Evolutionary conservation across 345 rosid genomes (phyloP), one percentile per base, ranked within the genome.

Genomic region (Zanthoxylum bungeanum): DNA sequence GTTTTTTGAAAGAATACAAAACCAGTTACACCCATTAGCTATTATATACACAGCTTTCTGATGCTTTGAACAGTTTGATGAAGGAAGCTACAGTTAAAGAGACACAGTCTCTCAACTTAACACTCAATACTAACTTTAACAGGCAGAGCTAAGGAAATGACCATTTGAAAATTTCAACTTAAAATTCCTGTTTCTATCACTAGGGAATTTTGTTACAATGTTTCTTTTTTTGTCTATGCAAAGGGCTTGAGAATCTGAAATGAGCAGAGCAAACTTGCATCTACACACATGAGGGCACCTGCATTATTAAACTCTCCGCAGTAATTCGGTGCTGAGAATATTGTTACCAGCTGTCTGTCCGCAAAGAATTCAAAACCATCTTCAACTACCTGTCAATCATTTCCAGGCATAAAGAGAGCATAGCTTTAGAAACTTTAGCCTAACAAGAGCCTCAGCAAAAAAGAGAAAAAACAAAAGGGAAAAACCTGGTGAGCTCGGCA

Each of bases 281-380:
- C 81, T 64, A 82, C 85, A 9, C 72, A 71, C 88, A 78, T 82
- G 27, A 82, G 40, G 5, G 88, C 86, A n/a, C 85, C 83, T 0
- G 86, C 85, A 72, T 85, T 85, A 39, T 82, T 69, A 14, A 82
- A 85, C 76, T 85, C 86, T 62, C 84, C 84, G 5, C 83, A 82
- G 68, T 82, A 85, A 73, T 85, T 85, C 42, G 88, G 88, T 19
- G 82, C 85, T 33, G 85, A 84, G 69, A 84, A 82, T 68, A 82
- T 78, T 65, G 85, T 85, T n/a, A 85, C 88, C 69, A 85, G 71
- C 52, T 75, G 77, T 44, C 81, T 69, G 65, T 80, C 80, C 2
- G 86, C 88, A 5, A 85, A 85, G 73, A 82, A 85, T 59, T 85
- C 86, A 1, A 82, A 80, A 3, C 86, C 86, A 74, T 85, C 86